Conservation (phyloP, 2,329 filamentous ascomycete species). For the Diplodia intermedia region DNA sequence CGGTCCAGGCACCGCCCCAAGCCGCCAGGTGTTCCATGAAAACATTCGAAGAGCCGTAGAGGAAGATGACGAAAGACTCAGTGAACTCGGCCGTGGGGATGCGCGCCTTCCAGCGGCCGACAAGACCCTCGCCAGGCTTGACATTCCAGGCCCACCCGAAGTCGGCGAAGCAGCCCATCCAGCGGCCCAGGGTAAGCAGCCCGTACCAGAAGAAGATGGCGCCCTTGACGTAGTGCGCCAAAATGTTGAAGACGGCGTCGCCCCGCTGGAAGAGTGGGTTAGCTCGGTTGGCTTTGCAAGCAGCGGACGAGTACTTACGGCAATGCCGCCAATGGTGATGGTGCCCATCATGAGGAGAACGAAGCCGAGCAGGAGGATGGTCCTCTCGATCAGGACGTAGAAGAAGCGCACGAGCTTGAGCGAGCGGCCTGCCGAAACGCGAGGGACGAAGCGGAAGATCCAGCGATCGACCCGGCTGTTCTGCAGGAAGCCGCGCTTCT, state of each 20-base stretch:
- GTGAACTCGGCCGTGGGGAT: constrained; percentile 83
- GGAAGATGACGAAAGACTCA: constrained; percentile 87
- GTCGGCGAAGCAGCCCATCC: constrained; percentile 88
- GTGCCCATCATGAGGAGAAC: constrained; percentile 74
- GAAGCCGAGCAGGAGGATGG: constrained; percentile 80
- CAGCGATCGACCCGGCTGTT: constrained; percentile 58
- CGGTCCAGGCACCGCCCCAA: constrained; percentile 73
- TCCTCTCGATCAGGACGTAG: constrained; percentile 75
- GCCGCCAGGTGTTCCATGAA: constrained; percentile 87
- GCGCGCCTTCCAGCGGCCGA: constrained; percentile 66
- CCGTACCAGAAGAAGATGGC: constrained; percentile 96
- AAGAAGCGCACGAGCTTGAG: constrained; percentile 65
- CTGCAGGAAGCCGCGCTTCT: constrained; percentile 56
- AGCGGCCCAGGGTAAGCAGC: constrained; percentile 83
- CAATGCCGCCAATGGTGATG: constrained; percentile 80
- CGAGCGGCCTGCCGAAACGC: constrained; percentile 60
- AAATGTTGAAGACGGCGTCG: constrained; percentile 74
- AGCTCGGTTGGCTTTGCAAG: background rate
- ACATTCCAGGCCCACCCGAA: constrained; percentile 96
- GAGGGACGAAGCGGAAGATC: constrained; percentile 62
- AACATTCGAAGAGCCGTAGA: constrained; percentile 88
- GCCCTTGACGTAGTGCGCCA: constrained; percentile 94
- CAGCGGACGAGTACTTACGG: constrained; percentile 64
- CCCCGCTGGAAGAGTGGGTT: constrained; percentile 62
- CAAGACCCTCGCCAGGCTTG: constrained; percentile 65